These are phyloP conservation scores for Clavariopsis aquatica DNA, from an alignment of 495 filamentous ascomycete species.

Conservation along the genomic window DNA sequence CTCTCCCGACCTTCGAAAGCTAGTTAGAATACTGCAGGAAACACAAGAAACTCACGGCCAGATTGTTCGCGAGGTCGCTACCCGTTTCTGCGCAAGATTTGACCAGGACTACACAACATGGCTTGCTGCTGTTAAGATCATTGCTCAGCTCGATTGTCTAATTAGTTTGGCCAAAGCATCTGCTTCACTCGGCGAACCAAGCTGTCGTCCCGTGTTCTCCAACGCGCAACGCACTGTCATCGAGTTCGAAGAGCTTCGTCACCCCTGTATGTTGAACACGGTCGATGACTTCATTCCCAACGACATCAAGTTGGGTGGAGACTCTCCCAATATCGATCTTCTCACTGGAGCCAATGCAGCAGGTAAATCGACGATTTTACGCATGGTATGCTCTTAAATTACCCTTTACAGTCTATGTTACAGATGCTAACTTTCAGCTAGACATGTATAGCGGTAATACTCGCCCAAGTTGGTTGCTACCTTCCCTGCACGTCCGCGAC, in stretches of 20 bases:
- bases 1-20: constrained; percentile 73
- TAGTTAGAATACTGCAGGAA: constrained; percentile 86
- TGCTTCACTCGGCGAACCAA: constrained; percentile 74
- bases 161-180: constrained; percentile 91
- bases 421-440: constrained; percentile 41
- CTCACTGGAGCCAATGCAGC: constrained; percentile 97
- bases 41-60: constrained; percentile 92
- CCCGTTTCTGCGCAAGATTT: constrained; percentile 82
- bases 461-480: constrained; percentile 98
- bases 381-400: constrained; percentile 73
- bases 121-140: constrained; percentile 81
- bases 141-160: constrained; percentile 91
- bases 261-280: constrained; percentile 87
- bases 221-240: constrained; percentile 79
- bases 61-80: constrained; percentile 83
- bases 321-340: constrained; percentile 76
- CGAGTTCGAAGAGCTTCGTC: constrained; percentile 87
- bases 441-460: constrained; percentile 94
- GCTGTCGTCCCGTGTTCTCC: constrained; percentile 85
- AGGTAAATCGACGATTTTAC: constrained; percentile 95
- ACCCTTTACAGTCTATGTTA: neutral
- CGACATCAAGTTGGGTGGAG: constrained; percentile 83
- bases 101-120: constrained; percentile 85
- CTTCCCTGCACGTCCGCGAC: constrained; percentile 79
- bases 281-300: constrained; percentile 97